Percentiles rank a stretch among this genome's conserved stretches.
Conservation (phyloP, 1,284 basidiomycete genomes). For the Calocybe gambosa region DNA sequence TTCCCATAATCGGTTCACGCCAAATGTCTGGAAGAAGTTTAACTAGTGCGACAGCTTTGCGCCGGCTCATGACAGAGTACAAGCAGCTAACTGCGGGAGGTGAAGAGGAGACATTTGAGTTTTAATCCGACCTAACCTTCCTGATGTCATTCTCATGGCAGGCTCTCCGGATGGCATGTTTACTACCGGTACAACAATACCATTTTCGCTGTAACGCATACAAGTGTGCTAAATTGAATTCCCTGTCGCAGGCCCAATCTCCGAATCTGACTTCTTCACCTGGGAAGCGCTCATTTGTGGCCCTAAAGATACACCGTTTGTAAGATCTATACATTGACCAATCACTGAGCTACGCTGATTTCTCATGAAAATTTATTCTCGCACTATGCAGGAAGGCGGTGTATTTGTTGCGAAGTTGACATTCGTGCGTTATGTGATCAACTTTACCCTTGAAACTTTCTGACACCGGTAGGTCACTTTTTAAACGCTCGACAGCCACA, state of each 20-base stretch:
- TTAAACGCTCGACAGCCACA: slow-evolving; percentile 51
- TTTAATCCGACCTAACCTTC: neutral
- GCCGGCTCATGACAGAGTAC: slow-evolving; percentile 90
- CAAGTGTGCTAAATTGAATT: slow-evolving; percentile 1
- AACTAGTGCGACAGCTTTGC: slow-evolving; percentile 59
- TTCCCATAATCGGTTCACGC: slow-evolving; percentile 4
- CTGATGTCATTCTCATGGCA: slow-evolving; percentile 20
- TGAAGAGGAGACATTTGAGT: too few relatives aligned
- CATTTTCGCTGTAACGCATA: slow-evolving; percentile 6
- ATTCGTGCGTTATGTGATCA: slow-evolving; percentile 60
- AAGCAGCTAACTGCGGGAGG: slow-evolving; percentile 70
- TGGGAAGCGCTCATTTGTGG: slow-evolving; percentile 98
- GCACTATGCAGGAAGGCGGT: slow-evolving; percentile 76
- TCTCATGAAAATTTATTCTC: slow-evolving; percentile 2
- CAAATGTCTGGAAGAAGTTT: slow-evolving; percentile 38
- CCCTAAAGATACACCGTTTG: slow-evolving; percentile 96
- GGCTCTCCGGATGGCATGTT: slow-evolving; percentile 92
- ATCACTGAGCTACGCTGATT: neutral
- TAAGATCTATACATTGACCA: slow-evolving; percentile 31
- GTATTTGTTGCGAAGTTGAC: slow-evolving; percentile 90
- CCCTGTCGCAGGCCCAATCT: slow-evolving; percentile 64
- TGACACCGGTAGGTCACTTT: slow-evolving; percentile 1
- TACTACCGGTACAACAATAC: slow-evolving; percentile 62
- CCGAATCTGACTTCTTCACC: slow-evolving; percentile 94
- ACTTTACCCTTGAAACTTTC: neutral